Conservation (phyloP, 2,329 filamentous ascomycete genomes). For the Epichloe typhina region DNA sequence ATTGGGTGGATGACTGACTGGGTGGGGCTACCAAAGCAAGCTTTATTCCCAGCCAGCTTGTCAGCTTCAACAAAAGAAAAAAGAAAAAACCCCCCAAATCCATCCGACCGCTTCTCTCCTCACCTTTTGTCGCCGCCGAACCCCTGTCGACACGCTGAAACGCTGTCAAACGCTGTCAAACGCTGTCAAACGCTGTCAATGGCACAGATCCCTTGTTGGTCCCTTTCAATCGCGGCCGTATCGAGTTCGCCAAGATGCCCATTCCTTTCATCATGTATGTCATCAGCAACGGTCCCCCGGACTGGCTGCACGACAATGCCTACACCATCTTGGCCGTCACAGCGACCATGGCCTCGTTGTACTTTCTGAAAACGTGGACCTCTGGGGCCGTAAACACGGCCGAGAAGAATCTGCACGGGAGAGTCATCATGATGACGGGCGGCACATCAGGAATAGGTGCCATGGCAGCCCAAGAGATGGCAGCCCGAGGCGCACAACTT, state of each 20-base stretch:
- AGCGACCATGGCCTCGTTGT: conserved; percentile 24
- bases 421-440: conserved; percentile 86
- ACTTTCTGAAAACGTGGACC: conserved; percentile 57
- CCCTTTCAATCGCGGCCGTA: neutral
- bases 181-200: neutral
- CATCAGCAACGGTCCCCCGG: conserved; percentile 34
- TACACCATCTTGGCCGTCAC: conserved; percentile 28
- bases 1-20: too few relatives aligned
- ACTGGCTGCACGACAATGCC: conserved; percentile 32
- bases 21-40: too few relatives aligned
- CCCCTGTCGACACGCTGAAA: neutral
- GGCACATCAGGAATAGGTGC: conserved; percentile 90
- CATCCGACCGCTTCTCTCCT: too few relatives aligned
- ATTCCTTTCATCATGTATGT: conserved; percentile 36
- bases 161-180: neutral
- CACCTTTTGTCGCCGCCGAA: too few relatives aligned
- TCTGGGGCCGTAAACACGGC: conserved; percentile 60
- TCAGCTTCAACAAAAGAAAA: too few relatives aligned
- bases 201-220: neutral
- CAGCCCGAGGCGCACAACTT: conserved; percentile 73
- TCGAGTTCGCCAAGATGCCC: conserved; percentile 28
- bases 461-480: conserved; percentile 59
- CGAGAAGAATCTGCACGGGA: conserved; percentile 81
- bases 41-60: too few relatives aligned
- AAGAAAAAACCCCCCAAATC: too few relatives aligned